Evolutionary conservation across 2,329 filamentous ascomycete species (phyloP).

Genomic region (Hymenoscyphus fructigenus): DNA sequence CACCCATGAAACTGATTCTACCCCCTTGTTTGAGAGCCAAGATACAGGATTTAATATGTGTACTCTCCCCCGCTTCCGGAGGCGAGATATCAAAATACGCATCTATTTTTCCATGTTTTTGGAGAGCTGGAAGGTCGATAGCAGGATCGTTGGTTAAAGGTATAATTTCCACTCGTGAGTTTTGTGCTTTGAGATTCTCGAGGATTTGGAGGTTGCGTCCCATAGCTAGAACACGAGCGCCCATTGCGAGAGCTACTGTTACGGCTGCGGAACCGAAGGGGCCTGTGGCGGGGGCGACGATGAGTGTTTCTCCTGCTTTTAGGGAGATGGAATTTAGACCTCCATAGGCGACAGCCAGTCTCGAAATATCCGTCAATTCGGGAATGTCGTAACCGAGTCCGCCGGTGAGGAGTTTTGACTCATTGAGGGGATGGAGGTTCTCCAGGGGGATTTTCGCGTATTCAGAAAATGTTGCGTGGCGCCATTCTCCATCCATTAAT

Average conservation of each 20-base stretch:
- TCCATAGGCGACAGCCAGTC: constrained; percentile 41
- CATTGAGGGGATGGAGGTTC: constrained; percentile 39
- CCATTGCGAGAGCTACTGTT: constrained; percentile 46
- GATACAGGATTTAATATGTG: constrained; percentile 42
- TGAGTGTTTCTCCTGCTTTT: constrained; percentile 45
- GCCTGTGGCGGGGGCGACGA: constrained; percentile 48
- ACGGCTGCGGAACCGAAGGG: constrained; percentile 46
- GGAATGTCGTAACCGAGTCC: constrained; percentile 20
- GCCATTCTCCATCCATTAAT: constrained; percentile 37
- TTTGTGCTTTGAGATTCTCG: constrained; percentile 41
- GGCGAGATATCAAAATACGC: constrained; percentile 49
- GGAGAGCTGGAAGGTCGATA: constrained; percentile 18
- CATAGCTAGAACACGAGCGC: constrained; percentile 49
- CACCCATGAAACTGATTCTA: constrained; percentile 39
- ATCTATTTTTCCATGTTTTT: constrained; percentile 39
- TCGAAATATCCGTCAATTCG: constrained; percentile 11
- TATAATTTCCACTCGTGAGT: constrained; percentile 41
- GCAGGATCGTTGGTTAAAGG: constrained; percentile 43
- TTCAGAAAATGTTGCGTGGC: constrained; percentile 37
- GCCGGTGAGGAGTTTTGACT: constrained; percentile 29
- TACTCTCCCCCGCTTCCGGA: constrained; percentile 38
- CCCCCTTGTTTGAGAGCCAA: constrained; percentile 33
- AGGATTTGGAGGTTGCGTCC: constrained; percentile 40
- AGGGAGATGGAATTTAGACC: constrained; percentile 45
- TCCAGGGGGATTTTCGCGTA: constrained; percentile 40